phyloP scores from a whole-genome alignment of 768 basidiomycete genomes.

The Hypholoma fasciculare region DNA sequence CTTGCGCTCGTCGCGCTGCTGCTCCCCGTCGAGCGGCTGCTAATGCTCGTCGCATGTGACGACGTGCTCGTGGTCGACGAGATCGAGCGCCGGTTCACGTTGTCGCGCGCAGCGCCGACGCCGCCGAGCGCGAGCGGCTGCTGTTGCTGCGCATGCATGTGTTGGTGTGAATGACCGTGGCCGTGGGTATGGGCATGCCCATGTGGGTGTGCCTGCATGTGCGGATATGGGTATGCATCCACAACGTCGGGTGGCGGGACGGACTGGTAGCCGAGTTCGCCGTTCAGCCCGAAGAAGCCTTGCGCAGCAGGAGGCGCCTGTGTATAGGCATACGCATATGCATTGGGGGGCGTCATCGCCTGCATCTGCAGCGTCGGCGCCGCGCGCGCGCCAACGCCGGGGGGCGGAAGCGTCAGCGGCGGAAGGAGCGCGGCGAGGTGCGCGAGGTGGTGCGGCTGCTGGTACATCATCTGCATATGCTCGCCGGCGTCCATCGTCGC shows the following conservation, averaged over 20 bases:
- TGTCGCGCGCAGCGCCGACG: not conserved
- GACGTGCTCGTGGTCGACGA: constrained; percentile 16
- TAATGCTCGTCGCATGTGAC: constrained; percentile 2
- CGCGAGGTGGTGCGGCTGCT: not conserved
- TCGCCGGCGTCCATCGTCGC: not conserved
- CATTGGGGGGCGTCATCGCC: no score
- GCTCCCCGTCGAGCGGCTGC: constrained; percentile 2
- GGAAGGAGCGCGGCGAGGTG: not conserved
- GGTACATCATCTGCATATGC: not conserved
- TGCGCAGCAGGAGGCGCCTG: no score
- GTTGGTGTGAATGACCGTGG: no score
- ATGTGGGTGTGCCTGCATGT: no score
- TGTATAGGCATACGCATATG: no score
- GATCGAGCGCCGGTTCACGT: constrained; percentile 16
- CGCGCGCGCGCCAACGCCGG: no score
- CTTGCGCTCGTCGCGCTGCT: constrained; percentile 9
- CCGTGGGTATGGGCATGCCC: no score
- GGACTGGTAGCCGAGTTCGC: no score
- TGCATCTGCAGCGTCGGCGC: no score
- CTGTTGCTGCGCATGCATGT: not conserved
- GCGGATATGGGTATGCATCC: no score
- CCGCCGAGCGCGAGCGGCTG: not conserved
- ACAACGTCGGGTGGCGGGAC: no score
- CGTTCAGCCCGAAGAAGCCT: no score
- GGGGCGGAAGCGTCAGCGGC: not conserved